Evolutionary conservation across 306 rosid genomes (phyloP).

Genomic region (Inga laurina): DNA sequence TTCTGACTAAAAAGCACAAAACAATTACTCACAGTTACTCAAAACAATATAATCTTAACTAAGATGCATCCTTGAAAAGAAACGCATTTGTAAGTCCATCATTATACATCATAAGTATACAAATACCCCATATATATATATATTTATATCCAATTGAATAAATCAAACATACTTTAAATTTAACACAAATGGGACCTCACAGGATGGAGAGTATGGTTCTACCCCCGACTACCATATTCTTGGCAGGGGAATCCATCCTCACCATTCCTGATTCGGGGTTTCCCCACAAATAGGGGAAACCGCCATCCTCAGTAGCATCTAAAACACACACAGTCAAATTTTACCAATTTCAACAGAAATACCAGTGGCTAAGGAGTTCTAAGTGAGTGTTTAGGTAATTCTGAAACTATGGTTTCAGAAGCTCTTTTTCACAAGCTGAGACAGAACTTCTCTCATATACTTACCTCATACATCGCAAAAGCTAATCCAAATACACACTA

Average conservation of each 20-base stretch:
- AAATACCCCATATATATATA: neutral
- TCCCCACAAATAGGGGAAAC: neutral
- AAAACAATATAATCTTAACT: neutral
- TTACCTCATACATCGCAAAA: too few relatives aligned
- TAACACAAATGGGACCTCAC: neutral
- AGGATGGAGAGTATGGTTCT: neutral
- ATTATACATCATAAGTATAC: neutral
- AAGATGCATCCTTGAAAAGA: neutral
- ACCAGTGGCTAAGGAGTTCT: neutral
- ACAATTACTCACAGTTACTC: conserved; percentile 6
- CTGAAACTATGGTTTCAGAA: too few relatives aligned
- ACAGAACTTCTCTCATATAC: too few relatives aligned
- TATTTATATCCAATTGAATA: neutral
- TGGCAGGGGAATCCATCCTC: neutral
- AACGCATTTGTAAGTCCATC: neutral
- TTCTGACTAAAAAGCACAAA: neutral
- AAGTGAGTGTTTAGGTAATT: too few relatives aligned
- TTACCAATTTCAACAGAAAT: neutral
- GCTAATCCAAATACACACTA: too few relatives aligned
- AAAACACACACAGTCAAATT: neutral
- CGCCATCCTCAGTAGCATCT: neutral
- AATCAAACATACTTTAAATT: neutral
- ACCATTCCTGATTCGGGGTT: neutral
- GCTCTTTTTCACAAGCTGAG: too few relatives aligned
- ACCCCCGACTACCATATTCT: neutral